phyloP scores from a whole-genome alignment of 768 basidiomycete genomes.

The Suillus subalutaceus region DNA sequence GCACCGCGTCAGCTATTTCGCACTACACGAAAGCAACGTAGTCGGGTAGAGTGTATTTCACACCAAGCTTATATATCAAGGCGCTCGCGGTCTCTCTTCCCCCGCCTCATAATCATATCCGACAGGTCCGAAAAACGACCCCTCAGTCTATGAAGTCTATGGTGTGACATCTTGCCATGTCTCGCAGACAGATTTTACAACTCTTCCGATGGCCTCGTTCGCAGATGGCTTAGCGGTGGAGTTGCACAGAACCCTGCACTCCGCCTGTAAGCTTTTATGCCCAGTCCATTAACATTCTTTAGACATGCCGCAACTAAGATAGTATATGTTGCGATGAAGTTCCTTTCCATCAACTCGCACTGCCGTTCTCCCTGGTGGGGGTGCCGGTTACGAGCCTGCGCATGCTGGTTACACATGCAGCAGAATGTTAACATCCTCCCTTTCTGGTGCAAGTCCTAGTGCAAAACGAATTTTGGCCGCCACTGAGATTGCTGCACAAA shows the following conservation, averaged over 20 bases:
- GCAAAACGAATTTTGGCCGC: slow-evolving; percentile 58
- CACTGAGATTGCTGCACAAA: slow-evolving; percentile 47
- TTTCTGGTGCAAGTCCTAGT: slow-evolving; percentile 64
- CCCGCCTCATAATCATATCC: background rate
- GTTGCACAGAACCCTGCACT: slow-evolving; percentile 45
- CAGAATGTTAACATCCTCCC: slow-evolving; percentile 58
- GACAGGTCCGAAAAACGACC: background rate
- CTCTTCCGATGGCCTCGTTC: slow-evolving; percentile 39
- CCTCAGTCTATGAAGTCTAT: background rate
- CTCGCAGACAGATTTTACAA: background rate
- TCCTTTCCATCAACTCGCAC: slow-evolving; percentile 31
- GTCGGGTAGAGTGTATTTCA: background rate
- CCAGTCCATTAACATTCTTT: background rate
- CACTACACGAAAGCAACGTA: background rate
- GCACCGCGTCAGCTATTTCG: background rate
- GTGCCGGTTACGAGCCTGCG: slow-evolving; percentile 63
- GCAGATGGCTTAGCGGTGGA: slow-evolving; percentile 41
- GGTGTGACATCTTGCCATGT: background rate
- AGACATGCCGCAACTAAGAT: background rate
- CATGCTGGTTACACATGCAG: slow-evolving; percentile 58
- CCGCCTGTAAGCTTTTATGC: slow-evolving; percentile 39
- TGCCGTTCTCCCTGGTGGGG: slow-evolving; percentile 51
- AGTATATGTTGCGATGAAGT: slow-evolving; percentile 3
- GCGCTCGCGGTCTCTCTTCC: background rate
- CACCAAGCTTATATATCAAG: background rate